A percentile compares a stretch with the other conserved stretches of the same genome.
These are phyloP conservation scores for Taxawa tesnikishii DNA, from an alignment of 2,329 filamentous ascomycete species.

Conservation along the genomic window DNA sequence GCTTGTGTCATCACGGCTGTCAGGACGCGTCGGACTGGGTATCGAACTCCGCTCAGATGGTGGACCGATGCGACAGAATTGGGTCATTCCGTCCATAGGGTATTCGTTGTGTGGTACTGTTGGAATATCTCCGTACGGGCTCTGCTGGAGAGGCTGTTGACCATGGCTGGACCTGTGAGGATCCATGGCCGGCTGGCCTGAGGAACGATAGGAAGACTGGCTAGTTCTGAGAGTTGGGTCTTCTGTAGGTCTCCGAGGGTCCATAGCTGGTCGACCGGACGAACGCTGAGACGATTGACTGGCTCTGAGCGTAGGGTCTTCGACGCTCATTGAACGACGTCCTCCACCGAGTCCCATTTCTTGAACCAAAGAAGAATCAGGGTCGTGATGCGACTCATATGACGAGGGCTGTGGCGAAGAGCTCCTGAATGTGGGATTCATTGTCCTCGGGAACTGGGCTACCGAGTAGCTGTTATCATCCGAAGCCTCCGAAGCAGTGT, in stretches of 20 bases:
- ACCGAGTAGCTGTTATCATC: constrained; percentile 88
- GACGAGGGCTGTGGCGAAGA: constrained; percentile 92
- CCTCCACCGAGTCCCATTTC: constrained; percentile 40
- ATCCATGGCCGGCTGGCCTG: constrained; percentile 2
- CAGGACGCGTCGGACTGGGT: constrained; percentile 58
- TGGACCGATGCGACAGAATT: constrained; percentile 74
- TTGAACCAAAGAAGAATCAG: constrained; percentile 58
- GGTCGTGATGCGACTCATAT: constrained; percentile 85
- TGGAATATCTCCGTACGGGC: constrained; percentile 52
- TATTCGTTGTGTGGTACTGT: constrained; percentile 84
- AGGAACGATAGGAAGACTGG: constrained; percentile 6
- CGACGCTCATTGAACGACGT: background rate
- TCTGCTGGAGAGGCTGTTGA: constrained; percentile 12
- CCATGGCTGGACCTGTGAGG: constrained; percentile 4
- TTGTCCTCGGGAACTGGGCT: constrained; percentile 86
- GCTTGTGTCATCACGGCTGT: constrained; percentile 72
- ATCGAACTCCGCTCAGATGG: constrained; percentile 58
- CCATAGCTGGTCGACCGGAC: background rate
- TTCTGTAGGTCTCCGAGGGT: constrained; percentile 5
- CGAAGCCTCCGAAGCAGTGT: constrained; percentile 68
- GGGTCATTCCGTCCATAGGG: constrained; percentile 91
- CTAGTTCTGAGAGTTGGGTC: no score
- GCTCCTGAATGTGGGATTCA: constrained; percentile 91
- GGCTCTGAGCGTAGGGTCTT: constrained; percentile 12
- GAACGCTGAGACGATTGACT: constrained; percentile 10